Percentiles rank a stretch among this genome's conserved stretches.
Evolutionary conservation across 805 yeast genomes (phyloP).

Genomic region (Scheffersomyces amazonensis): DNA sequence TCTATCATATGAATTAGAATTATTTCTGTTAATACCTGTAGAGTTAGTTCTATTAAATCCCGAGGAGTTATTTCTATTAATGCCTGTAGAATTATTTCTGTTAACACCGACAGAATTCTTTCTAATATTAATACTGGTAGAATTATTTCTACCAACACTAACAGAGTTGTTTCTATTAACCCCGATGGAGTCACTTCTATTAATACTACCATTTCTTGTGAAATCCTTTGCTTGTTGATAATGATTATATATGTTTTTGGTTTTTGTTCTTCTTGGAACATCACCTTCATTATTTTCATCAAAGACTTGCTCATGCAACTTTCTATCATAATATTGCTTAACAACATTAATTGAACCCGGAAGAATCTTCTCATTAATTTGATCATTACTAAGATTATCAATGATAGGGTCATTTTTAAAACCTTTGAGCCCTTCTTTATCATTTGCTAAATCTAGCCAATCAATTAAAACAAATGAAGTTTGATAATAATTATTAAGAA

Average conservation of each 20-base stretch:
- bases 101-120: not conserved
- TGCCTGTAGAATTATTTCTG: not conserved
- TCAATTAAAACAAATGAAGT: constrained; percentile 21
- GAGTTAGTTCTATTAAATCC: not conserved
- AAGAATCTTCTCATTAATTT: constrained; percentile 15
- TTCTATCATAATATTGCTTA: constrained; percentile 14
- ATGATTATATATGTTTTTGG: constrained; percentile 30
- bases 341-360: constrained; percentile 20
- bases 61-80: not conserved
- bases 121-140: not conserved
- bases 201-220: not conserved
- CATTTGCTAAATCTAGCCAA: constrained; percentile 24
- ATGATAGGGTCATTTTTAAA: constrained; percentile 15
- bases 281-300: constrained; percentile 1
- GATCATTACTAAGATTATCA: constrained; percentile 12
- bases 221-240: constrained; percentile 21
- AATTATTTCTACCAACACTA: not conserved
- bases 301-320: not conserved
- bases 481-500: constrained; percentile 21
- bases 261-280: constrained; percentile 18
- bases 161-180: not conserved
- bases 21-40: constrained; percentile 1
- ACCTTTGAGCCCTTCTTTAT: constrained; percentile 25
- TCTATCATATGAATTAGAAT: not conserved
- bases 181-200: not conserved